A percentile compares a stretch with the other conserved stretches of the same genome.
Conservation (phyloP, 139 green algal genomes). For the Ettlia oleoabundans region DNA sequence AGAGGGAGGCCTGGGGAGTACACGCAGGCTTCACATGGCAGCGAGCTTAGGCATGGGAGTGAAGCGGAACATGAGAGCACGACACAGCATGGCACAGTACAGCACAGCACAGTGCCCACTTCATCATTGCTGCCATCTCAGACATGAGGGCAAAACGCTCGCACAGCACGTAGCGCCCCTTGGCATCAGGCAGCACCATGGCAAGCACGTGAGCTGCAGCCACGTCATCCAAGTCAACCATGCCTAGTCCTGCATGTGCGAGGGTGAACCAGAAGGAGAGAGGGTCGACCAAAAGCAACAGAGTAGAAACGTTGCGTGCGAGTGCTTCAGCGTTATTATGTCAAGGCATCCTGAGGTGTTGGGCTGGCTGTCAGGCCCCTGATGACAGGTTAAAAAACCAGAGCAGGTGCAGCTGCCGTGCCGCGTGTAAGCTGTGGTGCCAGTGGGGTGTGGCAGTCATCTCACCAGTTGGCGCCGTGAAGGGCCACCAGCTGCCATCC, state of each 20-base stretch:
- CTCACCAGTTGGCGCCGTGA: background rate
- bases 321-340: too few species aligned
- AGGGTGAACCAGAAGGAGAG: too few species aligned
- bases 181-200: slow-evolving; percentile 41
- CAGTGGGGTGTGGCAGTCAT: too few species aligned
- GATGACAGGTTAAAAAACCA: too few species aligned
- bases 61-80: too few species aligned
- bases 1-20: background rate
- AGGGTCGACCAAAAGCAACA: too few species aligned
- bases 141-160: background rate
- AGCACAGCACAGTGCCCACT: background rate
- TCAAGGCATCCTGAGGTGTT: too few species aligned
- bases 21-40: background rate
- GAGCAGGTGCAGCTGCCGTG: background rate
- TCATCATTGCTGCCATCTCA: background rate
- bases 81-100: background rate
- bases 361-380: too few species aligned
- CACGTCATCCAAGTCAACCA: slow-evolving; percentile 66
- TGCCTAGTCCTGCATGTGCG: background rate
- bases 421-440: background rate
- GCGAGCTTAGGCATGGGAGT: too few species aligned
- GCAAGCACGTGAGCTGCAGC: slow-evolving; percentile 60
- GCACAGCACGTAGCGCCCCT: slow-evolving; percentile 44
- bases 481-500: slow-evolving; percentile 34
- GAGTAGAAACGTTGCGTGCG: too few species aligned